Base-by-base conservation (phyloP, 345 rosid species). In the Litchi chinensis region DNA sequence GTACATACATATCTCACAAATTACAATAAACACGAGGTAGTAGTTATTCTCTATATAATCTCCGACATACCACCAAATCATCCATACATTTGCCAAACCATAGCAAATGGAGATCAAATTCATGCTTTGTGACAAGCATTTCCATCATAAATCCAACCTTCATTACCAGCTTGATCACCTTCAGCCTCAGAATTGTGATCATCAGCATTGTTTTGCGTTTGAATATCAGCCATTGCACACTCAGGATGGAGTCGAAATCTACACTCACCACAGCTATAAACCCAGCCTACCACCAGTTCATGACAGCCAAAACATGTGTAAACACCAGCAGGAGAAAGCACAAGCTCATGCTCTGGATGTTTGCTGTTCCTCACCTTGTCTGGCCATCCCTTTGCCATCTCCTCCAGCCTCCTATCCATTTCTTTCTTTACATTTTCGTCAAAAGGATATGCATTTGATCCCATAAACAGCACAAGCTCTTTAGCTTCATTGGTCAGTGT, bases 381-480 rank as follows among this genome's bases (percentile, higher is more conserved):
- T 7, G 60, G 70, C 69, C 69, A 74, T 10, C 69, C 69, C 41
- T 63, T 64, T 8, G 68, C 77, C 57, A 24, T 74, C 57, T 62
- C 68, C 68, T 74, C 43, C 10, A 74, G 57, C 41, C 16, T 73
- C 24, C 50, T 81, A 13, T 84, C 87, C 0, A 83, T 15, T 70
- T 81, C 74, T 75, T 74, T 76, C 60, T 76, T 50, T n/a, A 64
- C 81, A 65, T 77, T 81, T 2, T 82, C 70, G 2, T 82, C 85
- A 77, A 88, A 88, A 10, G 86, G 91, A 76, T 86, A 82, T 65
- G 89, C 89, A 50, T 86, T 84, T 5, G 83, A 79, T 8, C 91
- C 88, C 13, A 80, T 68, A 3, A 40, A 41, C 67, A 70, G 77
- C 52, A 85, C 50, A 7, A 82, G 79, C 13, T 73, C 59, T 71